These are phyloP conservation scores for Trichothecium sympodiale DNA, from an alignment of 2,329 filamentous ascomycete genomes.

Conservation along the genomic window DNA sequence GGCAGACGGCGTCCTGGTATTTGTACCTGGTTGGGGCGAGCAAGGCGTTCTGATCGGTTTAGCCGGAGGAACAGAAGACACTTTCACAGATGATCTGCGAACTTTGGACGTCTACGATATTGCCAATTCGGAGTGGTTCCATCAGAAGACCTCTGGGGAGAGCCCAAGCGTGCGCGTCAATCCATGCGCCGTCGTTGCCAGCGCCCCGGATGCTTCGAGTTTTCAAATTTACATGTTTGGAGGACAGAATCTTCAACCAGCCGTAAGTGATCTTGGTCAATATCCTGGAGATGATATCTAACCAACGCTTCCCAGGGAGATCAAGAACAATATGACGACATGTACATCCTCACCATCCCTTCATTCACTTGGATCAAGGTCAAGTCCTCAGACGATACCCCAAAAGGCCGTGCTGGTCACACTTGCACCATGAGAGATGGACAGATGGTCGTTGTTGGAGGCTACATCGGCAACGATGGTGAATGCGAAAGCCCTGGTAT, in stretches of 20 bases:
- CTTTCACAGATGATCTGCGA: constrained; percentile 46
- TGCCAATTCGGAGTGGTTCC: constrained; percentile 47
- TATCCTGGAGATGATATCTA: neutral
- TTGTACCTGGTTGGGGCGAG: constrained; percentile 63
- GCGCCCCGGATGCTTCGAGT: constrained; percentile 58
- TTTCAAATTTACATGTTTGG: constrained; percentile 74
- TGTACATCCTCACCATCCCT: constrained; percentile 50
- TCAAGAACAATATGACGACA: constrained; percentile 51
- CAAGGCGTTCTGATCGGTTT: constrained; percentile 62
- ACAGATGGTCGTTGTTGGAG: constrained; percentile 55
- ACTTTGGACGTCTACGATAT: constrained; percentile 60
- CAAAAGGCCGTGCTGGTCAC: constrained; percentile 29
- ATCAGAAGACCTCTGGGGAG: constrained; percentile 42
- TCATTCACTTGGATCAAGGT: constrained; percentile 53
- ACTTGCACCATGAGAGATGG: constrained; percentile 46
- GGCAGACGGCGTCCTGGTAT: constrained; percentile 62
- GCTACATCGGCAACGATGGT: constrained; percentile 37
- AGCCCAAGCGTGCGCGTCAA: constrained; percentile 40
- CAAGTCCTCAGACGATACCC: constrained; percentile 45
- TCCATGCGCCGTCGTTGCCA: constrained; percentile 51
- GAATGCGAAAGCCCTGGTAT: constrained; percentile 44
- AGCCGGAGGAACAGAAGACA: constrained; percentile 58
- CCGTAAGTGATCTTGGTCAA: constrained; percentile 22
- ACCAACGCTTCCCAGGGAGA: constrained; percentile 18
- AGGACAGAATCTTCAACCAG: constrained; percentile 60